These are phyloP conservation scores for Exophiala alcalophila DNA, from an alignment of 2,329 filamentous ascomycete genomes.

Conservation along the genomic window DNA sequence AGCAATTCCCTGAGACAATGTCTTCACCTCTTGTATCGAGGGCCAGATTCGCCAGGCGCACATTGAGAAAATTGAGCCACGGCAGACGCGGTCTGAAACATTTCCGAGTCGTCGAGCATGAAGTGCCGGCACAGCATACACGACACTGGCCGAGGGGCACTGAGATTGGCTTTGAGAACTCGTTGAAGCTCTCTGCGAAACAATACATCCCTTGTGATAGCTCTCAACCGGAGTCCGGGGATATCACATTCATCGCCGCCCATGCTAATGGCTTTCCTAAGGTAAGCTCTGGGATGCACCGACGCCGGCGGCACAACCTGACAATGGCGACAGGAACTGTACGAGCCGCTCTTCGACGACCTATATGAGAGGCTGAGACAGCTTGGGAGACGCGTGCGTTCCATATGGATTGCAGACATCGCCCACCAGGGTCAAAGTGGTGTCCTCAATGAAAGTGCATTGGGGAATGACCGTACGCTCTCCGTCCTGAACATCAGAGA, in stretches of 20 bases:
- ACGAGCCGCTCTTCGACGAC: constrained; percentile 89
- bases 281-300: constrained; percentile 53
- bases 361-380: constrained; percentile 58
- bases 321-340: constrained; percentile 65
- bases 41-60: too few species aligned
- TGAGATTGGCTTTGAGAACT: constrained; percentile 65
- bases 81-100: constrained; percentile 14
- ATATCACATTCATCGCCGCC: constrained; percentile 79
- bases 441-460: constrained; percentile 67
- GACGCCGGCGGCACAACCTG: background rate
- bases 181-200: constrained; percentile 72
- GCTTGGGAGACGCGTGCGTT: constrained; percentile 66
- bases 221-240: constrained; percentile 63
- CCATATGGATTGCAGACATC: constrained; percentile 89
- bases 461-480: constrained; percentile 79
- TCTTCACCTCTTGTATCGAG: too few species aligned
- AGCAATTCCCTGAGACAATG: too few species aligned
- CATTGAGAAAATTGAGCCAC: background rate
- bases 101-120: constrained; percentile 49
- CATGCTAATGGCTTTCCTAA: constrained; percentile 95
- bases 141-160: constrained; percentile 47
- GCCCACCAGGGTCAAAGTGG: constrained; percentile 79
- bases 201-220: constrained; percentile 81
- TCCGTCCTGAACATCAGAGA: background rate
- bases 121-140: constrained; percentile 48